A percentile compares a stretch with the other conserved stretches of the same genome.
Conservation (phyloP, 2,329 filamentous ascomycete species). For the Hortaea sp. region DNA sequence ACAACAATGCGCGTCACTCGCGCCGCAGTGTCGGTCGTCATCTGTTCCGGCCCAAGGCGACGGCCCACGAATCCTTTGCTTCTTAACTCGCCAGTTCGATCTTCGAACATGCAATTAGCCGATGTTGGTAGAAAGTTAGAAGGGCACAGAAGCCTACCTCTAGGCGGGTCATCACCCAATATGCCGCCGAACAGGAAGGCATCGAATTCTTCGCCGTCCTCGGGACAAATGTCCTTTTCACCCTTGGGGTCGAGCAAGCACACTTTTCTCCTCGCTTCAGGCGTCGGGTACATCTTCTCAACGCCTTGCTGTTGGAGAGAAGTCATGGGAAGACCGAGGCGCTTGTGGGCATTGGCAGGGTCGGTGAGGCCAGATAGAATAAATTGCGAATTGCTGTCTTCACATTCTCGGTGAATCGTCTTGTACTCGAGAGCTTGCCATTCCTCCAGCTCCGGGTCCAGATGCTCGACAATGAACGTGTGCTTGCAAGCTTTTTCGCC, state of each 20-base stretch:
- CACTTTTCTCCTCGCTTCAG: slow-evolving; percentile 60
- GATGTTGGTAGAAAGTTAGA: background rate
- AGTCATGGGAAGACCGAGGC: slow-evolving; percentile 4
- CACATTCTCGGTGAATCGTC: slow-evolving; percentile 74
- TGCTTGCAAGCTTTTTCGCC: slow-evolving; percentile 26
- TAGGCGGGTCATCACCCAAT: slow-evolving; percentile 83
- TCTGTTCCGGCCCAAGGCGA: slow-evolving; percentile 81
- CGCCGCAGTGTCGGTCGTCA: slow-evolving; percentile 97
- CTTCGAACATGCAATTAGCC: slow-evolving; percentile 35
- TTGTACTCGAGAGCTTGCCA: slow-evolving; percentile 94
- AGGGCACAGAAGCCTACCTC: slow-evolving; percentile 47
- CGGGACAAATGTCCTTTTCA: slow-evolving; percentile 67
- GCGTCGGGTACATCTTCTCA: slow-evolving; percentile 60
- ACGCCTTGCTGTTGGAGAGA: slow-evolving; percentile 44
- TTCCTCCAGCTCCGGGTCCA: slow-evolving; percentile 83
- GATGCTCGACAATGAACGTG: slow-evolving; percentile 90
- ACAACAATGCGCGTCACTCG: slow-evolving; percentile 84
- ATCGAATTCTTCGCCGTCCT: slow-evolving; percentile 74
- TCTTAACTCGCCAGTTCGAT: slow-evolving; percentile 88
- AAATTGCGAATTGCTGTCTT: slow-evolving; percentile 47
- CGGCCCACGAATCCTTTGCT: slow-evolving; percentile 87
- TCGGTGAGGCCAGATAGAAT: slow-evolving; percentile 35
- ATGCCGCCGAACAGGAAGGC: slow-evolving; percentile 95
- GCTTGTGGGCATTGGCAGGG: slow-evolving; percentile 5
- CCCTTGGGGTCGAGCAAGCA: slow-evolving; percentile 86